Percentiles rank a stretch among this genome's conserved stretches.
Conservation (phyloP, 75 land plant species). For the Selaginella tamariscina region DNA sequence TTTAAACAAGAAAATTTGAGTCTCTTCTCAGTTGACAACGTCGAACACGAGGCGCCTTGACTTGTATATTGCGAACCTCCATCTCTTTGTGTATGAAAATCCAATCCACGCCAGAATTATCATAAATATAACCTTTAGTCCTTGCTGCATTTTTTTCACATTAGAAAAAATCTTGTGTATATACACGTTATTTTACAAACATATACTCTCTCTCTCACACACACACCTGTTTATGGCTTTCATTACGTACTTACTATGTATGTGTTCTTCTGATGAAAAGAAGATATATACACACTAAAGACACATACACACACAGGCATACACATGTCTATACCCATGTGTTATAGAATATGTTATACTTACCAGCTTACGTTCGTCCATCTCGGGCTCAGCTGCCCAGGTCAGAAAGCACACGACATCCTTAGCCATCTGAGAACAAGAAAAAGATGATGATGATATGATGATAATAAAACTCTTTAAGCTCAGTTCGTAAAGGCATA, state of each 20-base stretch:
- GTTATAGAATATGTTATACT: neutral
- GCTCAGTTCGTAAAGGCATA: neutral
- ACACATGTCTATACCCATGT: neutral
- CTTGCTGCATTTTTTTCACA: slow-evolving; percentile 93
- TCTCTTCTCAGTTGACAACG: slow-evolving; percentile 56
- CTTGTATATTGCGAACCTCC: slow-evolving; percentile 81
- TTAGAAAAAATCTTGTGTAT: slow-evolving; percentile 43
- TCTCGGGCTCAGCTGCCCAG: slow-evolving; percentile 97
- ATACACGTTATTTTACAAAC: too few relatives aligned
- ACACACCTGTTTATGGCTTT: too few relatives aligned
- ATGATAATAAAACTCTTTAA: neutral
- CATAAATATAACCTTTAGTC: slow-evolving; percentile 83
- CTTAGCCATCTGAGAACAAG: slow-evolving; percentile 65
- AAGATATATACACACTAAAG: neutral
- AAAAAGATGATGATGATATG: neutral
- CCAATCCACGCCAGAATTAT: slow-evolving; percentile 66
- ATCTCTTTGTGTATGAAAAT: slow-evolving; percentile 68
- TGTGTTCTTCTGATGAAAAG: neutral
- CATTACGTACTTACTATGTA: neutral
- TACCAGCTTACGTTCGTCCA: slow-evolving; percentile 93
- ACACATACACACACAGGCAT: neutral
- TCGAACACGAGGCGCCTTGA: slow-evolving; percentile 65
- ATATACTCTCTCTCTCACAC: too few relatives aligned
- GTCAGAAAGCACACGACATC: slow-evolving; percentile 81
- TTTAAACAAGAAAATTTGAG: neutral